Evolutionary conservation across 2,329 filamentous ascomycete species (phyloP).

Genomic region (Pseudogymnoascus sp.): DNA sequence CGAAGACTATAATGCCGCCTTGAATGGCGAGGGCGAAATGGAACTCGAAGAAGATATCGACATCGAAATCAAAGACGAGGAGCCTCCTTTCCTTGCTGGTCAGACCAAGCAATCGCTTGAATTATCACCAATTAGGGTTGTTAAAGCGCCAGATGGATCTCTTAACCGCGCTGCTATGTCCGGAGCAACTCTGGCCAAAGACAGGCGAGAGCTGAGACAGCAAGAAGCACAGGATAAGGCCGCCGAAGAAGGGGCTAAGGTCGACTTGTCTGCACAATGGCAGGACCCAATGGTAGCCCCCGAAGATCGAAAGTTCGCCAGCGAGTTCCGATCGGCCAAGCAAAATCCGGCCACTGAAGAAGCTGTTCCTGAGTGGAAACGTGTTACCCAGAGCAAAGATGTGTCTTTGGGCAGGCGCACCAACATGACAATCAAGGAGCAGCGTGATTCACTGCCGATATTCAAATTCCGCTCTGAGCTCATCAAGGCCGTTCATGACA

Average conservation of each 20-base stretch:
- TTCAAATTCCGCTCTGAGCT: constrained; percentile 81
- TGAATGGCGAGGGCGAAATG: constrained; percentile 78
- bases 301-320: constrained; percentile 79
- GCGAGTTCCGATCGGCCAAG: constrained; percentile 66
- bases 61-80: constrained; percentile 92
- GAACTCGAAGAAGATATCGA: constrained; percentile 95
- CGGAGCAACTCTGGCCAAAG: constrained; percentile 78
- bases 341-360: constrained; percentile 42
- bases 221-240: constrained; percentile 74
- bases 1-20: constrained; percentile 82
- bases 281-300: constrained; percentile 90
- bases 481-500: constrained; percentile 74
- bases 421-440: constrained; percentile 86
- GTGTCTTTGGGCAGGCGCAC: constrained; percentile 79
- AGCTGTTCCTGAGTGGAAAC: constrained; percentile 86
- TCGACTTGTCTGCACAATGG: constrained; percentile 86
- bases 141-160: constrained; percentile 97
- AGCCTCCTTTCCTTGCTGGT: constrained; percentile 89
- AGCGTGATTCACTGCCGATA: constrained; percentile 81
- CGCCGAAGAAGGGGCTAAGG: constrained; percentile 64
- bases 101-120: constrained; percentile 96
- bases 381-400: constrained; percentile 68
- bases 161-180: constrained; percentile 95
- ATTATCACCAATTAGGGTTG: constrained; percentile 87
- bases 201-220: constrained; percentile 79